A percentile compares a stretch with the other conserved stretches of the same genome.
These are phyloP conservation scores for Volvox reticuliferus DNA, from an alignment of 139 green algal species.

Conservation along the genomic window DNA sequence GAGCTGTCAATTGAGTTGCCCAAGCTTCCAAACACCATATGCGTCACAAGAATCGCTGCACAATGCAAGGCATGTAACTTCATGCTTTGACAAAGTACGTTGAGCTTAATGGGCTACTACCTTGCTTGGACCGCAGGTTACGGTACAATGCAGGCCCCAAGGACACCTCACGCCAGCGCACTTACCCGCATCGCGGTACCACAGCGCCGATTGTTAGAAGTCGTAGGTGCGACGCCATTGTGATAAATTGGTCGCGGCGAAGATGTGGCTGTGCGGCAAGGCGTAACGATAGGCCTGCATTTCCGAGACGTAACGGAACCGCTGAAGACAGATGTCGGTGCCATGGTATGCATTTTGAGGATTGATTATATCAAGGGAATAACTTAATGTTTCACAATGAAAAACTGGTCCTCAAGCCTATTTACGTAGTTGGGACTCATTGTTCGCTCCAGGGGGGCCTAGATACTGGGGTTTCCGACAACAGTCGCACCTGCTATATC, in stretches of 20 bases:
- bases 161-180: background rate
- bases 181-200: background rate
- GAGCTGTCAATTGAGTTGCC: too few species aligned
- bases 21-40: too few species aligned
- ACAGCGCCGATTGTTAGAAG: background rate
- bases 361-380: too few species aligned
- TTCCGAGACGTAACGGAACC: conserved; percentile 4
- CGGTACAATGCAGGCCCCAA: background rate
- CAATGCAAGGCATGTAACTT: background rate
- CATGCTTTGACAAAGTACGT: background rate
- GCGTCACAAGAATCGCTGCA: background rate
- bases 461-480: too few species aligned
- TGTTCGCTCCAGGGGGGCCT: too few species aligned
- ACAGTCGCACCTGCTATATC: too few species aligned
- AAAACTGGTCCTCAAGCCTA: too few species aligned
- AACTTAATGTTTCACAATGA: too few species aligned
- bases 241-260: background rate
- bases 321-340: background rate
- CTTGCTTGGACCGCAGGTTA: background rate
- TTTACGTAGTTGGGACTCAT: too few species aligned
- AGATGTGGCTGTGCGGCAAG: background rate
- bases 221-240: background rate
- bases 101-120: too few species aligned
- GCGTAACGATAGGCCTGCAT: background rate
- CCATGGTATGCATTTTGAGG: conserved; percentile 1